Base-by-base conservation (phyloP, 352 stramenopile species). In the Blastocystis sp. region DNA sequence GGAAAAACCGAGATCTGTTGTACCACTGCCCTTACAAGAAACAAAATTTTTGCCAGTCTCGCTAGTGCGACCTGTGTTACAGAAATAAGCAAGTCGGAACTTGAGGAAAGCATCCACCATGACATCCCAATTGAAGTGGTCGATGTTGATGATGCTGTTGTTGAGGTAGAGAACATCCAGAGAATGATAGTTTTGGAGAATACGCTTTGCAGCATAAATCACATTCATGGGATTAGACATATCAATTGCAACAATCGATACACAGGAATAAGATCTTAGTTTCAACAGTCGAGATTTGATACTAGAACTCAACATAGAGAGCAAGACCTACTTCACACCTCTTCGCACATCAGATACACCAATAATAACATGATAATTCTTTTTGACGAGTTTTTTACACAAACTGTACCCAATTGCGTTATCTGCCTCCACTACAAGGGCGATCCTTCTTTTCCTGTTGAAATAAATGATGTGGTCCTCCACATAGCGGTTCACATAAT, bases 281-380 rank as follows among this genome's bases (percentile, higher is more conserved):
- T 89, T 79, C 9, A 50, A 43, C 4, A 89, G 43, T 55, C 53
- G 3, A 6, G 63, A 79, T 26, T 79, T 89, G 26, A 89, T 89
- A 13, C 78, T 89, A 76, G 8, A 43, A 1, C 18, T 62, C 63
- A 8, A 89, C 2, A 7, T 6, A 63, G 26, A 47, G 62, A 63
- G 0, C 20, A 11, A 3, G 39, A 53, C 18, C 30, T 87, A 89
- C 78, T 24, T 43, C 5, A 89, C 9, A 34, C 55, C 78, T 39
- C 45, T 24, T 41, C 11, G 9, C 0, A 79, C 26, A 41, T 89
- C 66, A 26, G 37, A 45, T 30, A 89, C 78, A 18, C 78, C 78
- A 11, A 89, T 8, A 76, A 89, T 66, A 0, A 89, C 78, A 30
- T 89, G 78, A n/a, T 79, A 89, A 26, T 89, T 89, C 78, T 89